phyloP scores from a whole-genome alignment of 176 grass and related monocot species.

The Lolium perenne region DNA sequence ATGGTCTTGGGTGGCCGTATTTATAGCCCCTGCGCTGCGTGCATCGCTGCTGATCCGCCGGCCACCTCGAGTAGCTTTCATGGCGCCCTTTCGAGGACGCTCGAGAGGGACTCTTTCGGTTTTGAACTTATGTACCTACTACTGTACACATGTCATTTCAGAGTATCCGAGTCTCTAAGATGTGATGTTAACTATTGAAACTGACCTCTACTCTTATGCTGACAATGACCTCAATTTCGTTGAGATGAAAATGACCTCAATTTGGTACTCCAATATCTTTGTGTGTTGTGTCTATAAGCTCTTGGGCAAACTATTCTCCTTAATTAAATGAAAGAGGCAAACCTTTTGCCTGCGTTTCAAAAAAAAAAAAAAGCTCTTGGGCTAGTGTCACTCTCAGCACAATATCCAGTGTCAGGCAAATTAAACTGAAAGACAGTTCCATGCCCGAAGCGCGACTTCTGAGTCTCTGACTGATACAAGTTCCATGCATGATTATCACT shows the following conservation, averaged over 20 bases:
- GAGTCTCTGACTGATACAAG: background rate
- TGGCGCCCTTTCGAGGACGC: slow-evolving; percentile 2
- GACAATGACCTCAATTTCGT: background rate
- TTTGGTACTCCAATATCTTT: background rate
- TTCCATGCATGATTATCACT: background rate
- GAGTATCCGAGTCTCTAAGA: background rate
- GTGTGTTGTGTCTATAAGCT: background rate
- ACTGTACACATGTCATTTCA: background rate
- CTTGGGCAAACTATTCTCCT: too few relatives aligned
- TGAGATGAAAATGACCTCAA: background rate
- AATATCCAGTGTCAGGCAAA: background rate
- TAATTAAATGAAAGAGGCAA: too few relatives aligned
- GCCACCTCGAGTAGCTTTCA: background rate
- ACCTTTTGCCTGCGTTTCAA: too few relatives aligned
- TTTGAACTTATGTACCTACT: background rate
- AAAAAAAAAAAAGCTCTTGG: too few relatives aligned
- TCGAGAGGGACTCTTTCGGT: background rate
- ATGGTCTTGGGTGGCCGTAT: background rate
- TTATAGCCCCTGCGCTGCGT: background rate
- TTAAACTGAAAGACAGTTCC: background rate
- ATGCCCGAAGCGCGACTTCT: background rate
- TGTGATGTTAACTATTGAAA: background rate
- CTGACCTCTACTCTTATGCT: background rate
- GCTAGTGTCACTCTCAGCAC: too few relatives aligned
- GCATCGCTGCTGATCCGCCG: background rate